Evolutionary conservation across 495 filamentous ascomycete genomes (phyloP), one percentile per base, ranked within the genome.

Genomic region (Jackrogersella minutella): DNA sequence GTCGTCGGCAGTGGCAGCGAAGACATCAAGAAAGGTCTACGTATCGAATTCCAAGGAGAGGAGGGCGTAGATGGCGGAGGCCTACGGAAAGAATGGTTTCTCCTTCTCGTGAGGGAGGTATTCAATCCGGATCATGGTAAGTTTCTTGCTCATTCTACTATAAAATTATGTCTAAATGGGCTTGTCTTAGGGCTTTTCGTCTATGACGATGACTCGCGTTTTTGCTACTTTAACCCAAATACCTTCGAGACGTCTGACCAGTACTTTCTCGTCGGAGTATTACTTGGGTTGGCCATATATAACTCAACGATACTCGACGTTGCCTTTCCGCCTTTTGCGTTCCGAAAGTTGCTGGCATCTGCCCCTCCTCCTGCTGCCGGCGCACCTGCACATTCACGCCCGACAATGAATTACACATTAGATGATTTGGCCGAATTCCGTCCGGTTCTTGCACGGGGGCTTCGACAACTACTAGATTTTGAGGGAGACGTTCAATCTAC

Each of bases 221-320:
- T 91, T 70, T 97, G 93, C 75, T 98, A 98, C 76, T 98, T 98
- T 81, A 98, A 97, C 72, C 91, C 93, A 1, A 85, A 89, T 70
- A 91, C 91, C 39, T 91, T 97, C 68, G 93, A 98, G 74, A 93
- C 92, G 0, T 94, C 94, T 6, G 92, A 97, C 71, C 93, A 97
- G 65, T 98, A 91, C 74, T 96, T 93, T 71, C 81, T 98, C 41
- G 91, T 98, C 44, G 93, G 93, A 21, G 91, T 93, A 34, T 78
- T 97, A 28, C 85, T 97, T 22, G 93, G 93, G 2, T 84, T 98
- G 21, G 93, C 93, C 16, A 97, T 98, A 68, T 97, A 98, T 80
- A 97, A 98, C 76, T 96, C 92, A 1, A 98, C 92, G 1, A 97
- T 98, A 68, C 82, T 98, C 5, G 93, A 98, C 71, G 85, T 98